Base-by-base conservation (phyloP, 1,284 basidiomycete species). In the Cystobasidiaceae sp. region DNA sequence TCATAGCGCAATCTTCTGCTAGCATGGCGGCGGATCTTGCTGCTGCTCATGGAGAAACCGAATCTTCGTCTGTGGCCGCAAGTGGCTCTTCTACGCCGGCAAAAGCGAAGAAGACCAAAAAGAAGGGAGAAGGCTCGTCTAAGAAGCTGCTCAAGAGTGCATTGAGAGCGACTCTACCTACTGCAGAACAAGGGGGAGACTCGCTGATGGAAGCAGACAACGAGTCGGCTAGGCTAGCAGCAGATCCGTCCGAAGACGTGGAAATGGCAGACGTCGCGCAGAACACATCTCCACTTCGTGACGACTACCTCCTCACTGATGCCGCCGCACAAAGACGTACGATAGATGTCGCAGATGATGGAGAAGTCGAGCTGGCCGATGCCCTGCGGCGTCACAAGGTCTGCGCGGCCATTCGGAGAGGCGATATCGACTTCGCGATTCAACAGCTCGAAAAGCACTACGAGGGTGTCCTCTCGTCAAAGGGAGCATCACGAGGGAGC, bases 401-500 rank as follows among this genome's bases (percentile, higher is more conserved):
- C 61, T 84, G 89, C 57, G 82, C 83, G 67, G 82, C 84, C 3
- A 83, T 90, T 4, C 78, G 83, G 33, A 75, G 77, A 2, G 88
- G 88, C n/a, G 82, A 89, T 69, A 81, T 90, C 49, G 88, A 89
- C 69, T 78, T 77, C 11, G 87, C 87, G n/a, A 77, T 90, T 7
- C 71, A 77, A 2, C 80, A 83, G 67, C 82, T 83, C 4, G 77
- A 77, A 66, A 77, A 75, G 48, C 79, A 84, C 65, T 85, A 86
- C 73, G 83, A 86, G 1, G 73, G 75, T 7, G 86, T 87, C 19
- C 78, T 90, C n/a, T 82, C 82, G n/a, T n/a, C n/a, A n/a, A n/a
- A n/a, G n/a, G n/a, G n/a, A n/a, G n/a, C n/a, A n/a, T n/a, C n/a
- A n/a, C n/a, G n/a, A n/a, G n/a, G n/a, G n/a, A n/a, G n/a, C n/a